Evolutionary conservation across 441 rosid species (phyloP).

Genomic region (Brassica hybrid): DNA sequence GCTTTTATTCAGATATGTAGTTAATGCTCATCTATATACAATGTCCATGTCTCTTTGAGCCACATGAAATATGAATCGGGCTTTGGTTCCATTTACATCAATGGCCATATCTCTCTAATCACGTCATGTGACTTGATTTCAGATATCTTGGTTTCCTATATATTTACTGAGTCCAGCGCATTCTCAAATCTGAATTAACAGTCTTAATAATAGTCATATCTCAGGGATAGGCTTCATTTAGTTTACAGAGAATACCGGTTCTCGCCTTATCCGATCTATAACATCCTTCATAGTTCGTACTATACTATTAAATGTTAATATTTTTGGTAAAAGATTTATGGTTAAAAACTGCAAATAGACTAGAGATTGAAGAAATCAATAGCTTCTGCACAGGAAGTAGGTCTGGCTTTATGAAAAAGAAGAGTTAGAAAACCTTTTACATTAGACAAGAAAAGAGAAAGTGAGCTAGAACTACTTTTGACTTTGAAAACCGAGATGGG

Average conservation of each 20-base stretch:
- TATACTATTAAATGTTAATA: too few relatives aligned
- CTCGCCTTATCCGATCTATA: too few relatives aligned
- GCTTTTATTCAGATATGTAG: constrained; percentile 31
- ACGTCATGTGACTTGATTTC: constrained; percentile 7
- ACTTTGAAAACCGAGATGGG: constrained; percentile 25
- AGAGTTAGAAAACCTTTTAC: constrained; percentile 8
- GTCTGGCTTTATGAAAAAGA: constrained; percentile 1
- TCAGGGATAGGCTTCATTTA: background rate
- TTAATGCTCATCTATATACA: constrained; percentile 18
- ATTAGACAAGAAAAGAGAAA: constrained; percentile 23
- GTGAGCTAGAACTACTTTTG: constrained; percentile 28
- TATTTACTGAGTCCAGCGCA: background rate
- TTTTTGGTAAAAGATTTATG: too few relatives aligned
- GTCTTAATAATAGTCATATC: background rate
- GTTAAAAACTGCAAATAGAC: too few relatives aligned
- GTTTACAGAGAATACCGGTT: too few relatives aligned
- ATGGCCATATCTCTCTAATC: background rate
- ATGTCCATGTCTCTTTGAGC: constrained; percentile 3
- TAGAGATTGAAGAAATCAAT: too few relatives aligned
- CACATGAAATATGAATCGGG: background rate
- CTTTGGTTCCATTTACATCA: background rate
- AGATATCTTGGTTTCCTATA: constrained; percentile 12
- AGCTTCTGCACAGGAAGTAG: background rate
- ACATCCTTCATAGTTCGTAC: too few relatives aligned
- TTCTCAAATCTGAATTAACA: background rate